phyloP scores from a whole-genome alignment of 1,284 basidiomycete genomes.

The Rhodotorula glutinis region DNA sequence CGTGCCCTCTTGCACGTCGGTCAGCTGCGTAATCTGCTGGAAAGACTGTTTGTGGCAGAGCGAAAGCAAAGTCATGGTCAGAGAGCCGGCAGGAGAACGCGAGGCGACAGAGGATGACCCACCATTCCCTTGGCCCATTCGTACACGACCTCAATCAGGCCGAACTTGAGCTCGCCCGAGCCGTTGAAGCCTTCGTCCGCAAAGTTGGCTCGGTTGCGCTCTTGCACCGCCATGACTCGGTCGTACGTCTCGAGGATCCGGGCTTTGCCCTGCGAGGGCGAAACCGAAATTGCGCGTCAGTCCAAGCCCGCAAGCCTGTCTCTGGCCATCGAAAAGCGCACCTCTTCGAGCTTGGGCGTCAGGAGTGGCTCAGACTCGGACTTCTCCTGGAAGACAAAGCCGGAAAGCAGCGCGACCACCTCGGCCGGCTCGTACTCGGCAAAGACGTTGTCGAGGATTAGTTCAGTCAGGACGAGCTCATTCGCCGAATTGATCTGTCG shows the following conservation, averaged over 20 bases:
- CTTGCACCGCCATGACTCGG: slow-evolving; percentile 73
- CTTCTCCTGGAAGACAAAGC: slow-evolving; percentile 97
- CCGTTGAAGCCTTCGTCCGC: slow-evolving; percentile 70
- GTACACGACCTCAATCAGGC: slow-evolving; percentile 91
- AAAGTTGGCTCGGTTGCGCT: slow-evolving; percentile 64
- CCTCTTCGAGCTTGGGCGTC: slow-evolving; percentile 67
- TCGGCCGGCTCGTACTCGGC: slow-evolving; percentile 89
- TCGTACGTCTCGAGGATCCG: slow-evolving; percentile 79
- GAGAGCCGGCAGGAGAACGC: not conserved
- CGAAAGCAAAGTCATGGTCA: not conserved
- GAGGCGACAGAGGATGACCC: slow-evolving; percentile 44
- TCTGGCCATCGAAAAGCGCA: slow-evolving; percentile 9
- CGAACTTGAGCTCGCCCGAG: slow-evolving; percentile 67
- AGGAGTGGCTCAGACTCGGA: slow-evolving; percentile 80
- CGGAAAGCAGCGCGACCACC: slow-evolving; percentile 92
- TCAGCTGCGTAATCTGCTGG: slow-evolving; percentile 84
- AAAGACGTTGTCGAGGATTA: slow-evolving; percentile 93
- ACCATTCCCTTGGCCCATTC: slow-evolving; percentile 99
- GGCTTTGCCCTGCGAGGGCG: slow-evolving; percentile 60
- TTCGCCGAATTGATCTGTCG: slow-evolving; percentile 91
- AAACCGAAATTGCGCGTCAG: too few relatives aligned
- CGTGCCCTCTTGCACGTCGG: slow-evolving; percentile 94
- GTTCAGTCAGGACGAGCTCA: slow-evolving; percentile 90
- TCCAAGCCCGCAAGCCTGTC: not conserved
- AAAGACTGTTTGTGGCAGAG: slow-evolving; percentile 69